These are phyloP conservation scores for Camptophora hylomeconis DNA, from an alignment of 2,329 filamentous ascomycete genomes.

Conservation along the genomic window DNA sequence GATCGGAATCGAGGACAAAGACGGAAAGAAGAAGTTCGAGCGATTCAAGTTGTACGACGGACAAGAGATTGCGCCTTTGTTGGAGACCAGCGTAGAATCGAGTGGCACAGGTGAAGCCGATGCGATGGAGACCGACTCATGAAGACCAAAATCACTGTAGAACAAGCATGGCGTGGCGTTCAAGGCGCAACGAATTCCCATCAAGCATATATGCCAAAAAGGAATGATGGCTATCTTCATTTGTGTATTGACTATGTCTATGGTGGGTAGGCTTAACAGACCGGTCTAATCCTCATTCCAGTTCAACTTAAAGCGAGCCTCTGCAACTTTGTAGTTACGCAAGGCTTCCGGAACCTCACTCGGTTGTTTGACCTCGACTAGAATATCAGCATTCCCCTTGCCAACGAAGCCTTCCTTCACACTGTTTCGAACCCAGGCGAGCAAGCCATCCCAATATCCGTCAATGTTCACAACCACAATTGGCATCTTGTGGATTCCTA, in stretches of 20 bases:
- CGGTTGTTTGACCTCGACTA: constrained; percentile 61
- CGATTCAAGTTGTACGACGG: constrained; percentile 86
- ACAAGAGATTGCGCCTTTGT: constrained; percentile 70
- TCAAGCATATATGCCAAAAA: background rate
- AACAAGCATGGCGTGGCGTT: constrained; percentile 13
- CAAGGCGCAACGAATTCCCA: constrained; percentile 7
- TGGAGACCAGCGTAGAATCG: constrained; percentile 52
- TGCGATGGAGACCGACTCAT: constrained; percentile 46
- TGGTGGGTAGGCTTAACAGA: background rate
- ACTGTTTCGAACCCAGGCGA: constrained; percentile 67
- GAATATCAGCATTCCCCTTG: constrained; percentile 56
- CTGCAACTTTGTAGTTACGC: constrained; percentile 60
- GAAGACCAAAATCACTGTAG: constrained; percentile 15
- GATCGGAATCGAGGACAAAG: constrained; percentile 44
- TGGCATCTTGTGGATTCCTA: constrained; percentile 74
- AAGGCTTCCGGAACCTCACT: constrained; percentile 61
- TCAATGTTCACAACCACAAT: constrained; percentile 77
- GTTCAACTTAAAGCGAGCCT: constrained; percentile 64
- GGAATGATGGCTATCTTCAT: background rate
- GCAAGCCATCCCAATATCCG: constrained; percentile 80
- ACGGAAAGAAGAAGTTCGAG: constrained; percentile 49
- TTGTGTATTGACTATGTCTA: constrained; percentile 2
- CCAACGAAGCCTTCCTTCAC: constrained; percentile 67
- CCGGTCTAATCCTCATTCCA: constrained; percentile 49
- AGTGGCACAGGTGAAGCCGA: constrained; percentile 31